Percentiles rank a stretch among this genome's conserved stretches.
These are phyloP conservation scores for Fusarium dlaminii DNA, from an alignment of 2,329 filamentous ascomycete species.

Conservation along the genomic window DNA sequence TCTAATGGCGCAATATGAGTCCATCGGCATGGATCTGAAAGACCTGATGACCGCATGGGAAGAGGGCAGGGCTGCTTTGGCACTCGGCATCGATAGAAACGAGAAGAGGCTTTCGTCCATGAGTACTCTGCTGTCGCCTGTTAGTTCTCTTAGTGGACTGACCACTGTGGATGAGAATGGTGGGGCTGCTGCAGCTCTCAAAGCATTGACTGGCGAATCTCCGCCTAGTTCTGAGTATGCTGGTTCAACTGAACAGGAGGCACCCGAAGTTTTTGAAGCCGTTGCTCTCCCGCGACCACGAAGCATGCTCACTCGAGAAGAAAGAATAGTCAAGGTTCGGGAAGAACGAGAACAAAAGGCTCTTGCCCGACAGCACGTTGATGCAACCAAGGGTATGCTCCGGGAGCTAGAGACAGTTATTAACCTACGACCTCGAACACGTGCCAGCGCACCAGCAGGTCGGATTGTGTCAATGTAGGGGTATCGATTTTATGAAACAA, in stretches of 20 bases:
- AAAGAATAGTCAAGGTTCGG: conserved; percentile 86
- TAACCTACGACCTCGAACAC: conserved; percentile 58
- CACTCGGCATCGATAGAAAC: conserved; percentile 83
- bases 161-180: conserved; percentile 67
- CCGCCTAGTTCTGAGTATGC: conserved; percentile 62
- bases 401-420: conserved; percentile 93
- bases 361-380: conserved; percentile 74
- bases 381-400: conserved; percentile 89
- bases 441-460: conserved; percentile 49
- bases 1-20: conserved; percentile 91
- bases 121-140: conserved; percentile 67
- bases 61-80: conserved; percentile 82
- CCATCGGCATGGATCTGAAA: conserved; percentile 87
- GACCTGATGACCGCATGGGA: conserved; percentile 87
- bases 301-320: conserved; percentile 80
- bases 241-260: conserved; percentile 68
- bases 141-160: conserved; percentile 72
- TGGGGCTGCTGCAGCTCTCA: conserved; percentile 70
- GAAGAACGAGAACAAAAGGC: conserved; percentile 84
- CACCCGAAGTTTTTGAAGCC: conserved; percentile 89
- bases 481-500: conserved; percentile 4
- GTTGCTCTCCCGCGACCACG: conserved; percentile 78
- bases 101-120: conserved; percentile 74
- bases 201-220: conserved; percentile 78
- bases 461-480: conserved; percentile 57